Percentiles rank a stretch among this genome's conserved stretches.
These are phyloP conservation scores for Monosporascus sp. DNA, from an alignment of 2,329 filamentous ascomycete genomes.

Conservation along the genomic window DNA sequence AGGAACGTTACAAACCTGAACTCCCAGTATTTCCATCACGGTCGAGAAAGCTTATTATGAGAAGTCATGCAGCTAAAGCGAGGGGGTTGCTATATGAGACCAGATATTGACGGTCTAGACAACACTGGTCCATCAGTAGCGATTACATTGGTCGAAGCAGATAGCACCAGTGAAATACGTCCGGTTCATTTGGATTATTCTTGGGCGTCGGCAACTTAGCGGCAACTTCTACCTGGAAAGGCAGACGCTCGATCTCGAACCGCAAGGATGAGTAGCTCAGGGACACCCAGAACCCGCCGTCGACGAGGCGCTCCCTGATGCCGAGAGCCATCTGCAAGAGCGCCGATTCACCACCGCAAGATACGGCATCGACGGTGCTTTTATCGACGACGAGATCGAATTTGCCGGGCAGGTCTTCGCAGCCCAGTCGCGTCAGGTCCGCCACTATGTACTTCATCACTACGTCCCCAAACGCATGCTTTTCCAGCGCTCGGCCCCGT, in stretches of 20 bases:
- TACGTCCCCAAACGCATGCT: slow-evolving; percentile 37
- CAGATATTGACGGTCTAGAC: background rate
- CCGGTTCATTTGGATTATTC: slow-evolving; percentile 36
- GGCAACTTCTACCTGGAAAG: slow-evolving; percentile 38
- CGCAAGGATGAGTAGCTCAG: slow-evolving; percentile 41
- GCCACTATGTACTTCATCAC: slow-evolving; percentile 37
- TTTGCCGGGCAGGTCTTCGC: slow-evolving; percentile 9
- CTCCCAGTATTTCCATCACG: too few species aligned
- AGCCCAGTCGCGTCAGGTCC: slow-evolving; percentile 36
- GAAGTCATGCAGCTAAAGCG: too few species aligned
- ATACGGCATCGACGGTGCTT: slow-evolving; percentile 43
- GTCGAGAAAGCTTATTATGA: too few species aligned
- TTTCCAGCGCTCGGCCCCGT: slow-evolving; percentile 37
- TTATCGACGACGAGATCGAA: slow-evolving; percentile 45
- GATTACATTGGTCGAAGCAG: slow-evolving; percentile 28
- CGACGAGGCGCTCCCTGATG: slow-evolving; percentile 30
- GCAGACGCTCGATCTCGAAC: slow-evolving; percentile 32
- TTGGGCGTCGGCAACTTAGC: slow-evolving; percentile 39
- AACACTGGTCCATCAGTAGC: background rate
- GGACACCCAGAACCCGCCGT: slow-evolving; percentile 40
- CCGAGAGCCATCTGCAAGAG: slow-evolving; percentile 34
- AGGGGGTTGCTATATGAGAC: too few species aligned
- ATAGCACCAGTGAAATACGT: slow-evolving; percentile 42
- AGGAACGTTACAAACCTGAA: too few species aligned
- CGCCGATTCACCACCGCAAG: slow-evolving; percentile 36